A percentile compares a stretch with the other conserved stretches of the same genome.
Evolutionary conservation across 2,329 filamentous ascomycete species (phyloP).

Genomic region (Colletotrichum costaricense): DNA sequence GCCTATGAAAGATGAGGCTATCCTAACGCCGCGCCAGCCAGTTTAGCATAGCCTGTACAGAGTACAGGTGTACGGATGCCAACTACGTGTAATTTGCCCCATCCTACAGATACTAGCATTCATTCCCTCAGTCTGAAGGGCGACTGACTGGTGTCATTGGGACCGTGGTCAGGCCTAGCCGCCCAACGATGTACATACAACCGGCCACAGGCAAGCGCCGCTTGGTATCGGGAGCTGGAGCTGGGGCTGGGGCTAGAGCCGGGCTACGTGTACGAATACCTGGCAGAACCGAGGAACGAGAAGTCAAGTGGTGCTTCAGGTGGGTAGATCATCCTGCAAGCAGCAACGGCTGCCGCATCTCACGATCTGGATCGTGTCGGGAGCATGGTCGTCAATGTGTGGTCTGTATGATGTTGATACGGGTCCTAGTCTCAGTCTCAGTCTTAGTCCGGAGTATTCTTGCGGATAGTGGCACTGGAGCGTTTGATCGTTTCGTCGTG

Average conservation of each 20-base stretch:
- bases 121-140: background rate
- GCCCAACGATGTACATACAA: background rate
- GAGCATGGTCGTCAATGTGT: background rate
- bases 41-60: background rate
- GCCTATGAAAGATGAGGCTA: background rate
- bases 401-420: no score
- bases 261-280: background rate
- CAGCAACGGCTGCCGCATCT: slow-evolving; percentile 1
- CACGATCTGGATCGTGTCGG: background rate
- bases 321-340: background rate
- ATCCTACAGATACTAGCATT: background rate
- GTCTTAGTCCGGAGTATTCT: no score
- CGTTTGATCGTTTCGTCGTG: background rate
- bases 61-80: background rate
- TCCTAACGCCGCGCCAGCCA: background rate
- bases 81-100: background rate
- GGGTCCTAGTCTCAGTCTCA: no score
- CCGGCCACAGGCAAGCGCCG: background rate
- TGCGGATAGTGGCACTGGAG: background rate
- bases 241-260: background rate
- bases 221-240: background rate
- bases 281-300: background rate
- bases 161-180: background rate
- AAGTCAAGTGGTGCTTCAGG: background rate
- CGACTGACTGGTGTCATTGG: background rate